Evolutionary conservation across 2,329 filamentous ascomycete genomes (phyloP), one percentile per base, ranked within the genome.

Genomic region (Fusarium abutilonis): DNA sequence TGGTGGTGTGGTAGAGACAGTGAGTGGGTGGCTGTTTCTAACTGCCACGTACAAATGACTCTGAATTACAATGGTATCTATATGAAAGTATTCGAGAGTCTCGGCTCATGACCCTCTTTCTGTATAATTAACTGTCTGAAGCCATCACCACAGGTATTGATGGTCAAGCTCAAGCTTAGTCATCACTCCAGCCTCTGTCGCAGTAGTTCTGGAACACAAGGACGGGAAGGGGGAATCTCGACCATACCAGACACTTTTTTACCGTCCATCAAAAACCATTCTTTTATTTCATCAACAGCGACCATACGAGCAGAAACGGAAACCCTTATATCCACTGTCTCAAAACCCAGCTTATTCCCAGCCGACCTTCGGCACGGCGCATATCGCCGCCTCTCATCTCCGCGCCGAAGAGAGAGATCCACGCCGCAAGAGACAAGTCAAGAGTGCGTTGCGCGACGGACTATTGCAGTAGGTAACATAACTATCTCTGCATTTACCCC

Each of bases 291-390:
- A 39, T 43, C 29, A 21, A 38, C 42, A 56, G 47, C 53, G 34
- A 9, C 21, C 38, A 43, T 17, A 32, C 17, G 11, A 17, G 17
- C 19, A 34, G 6, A 19, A 44, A 9, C n/a, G 23, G 7, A 56
- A 36, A 43, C 32, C 29, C n/a, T 21, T 2, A 31, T 29, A 31
- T 17, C 23, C 43, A 10, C 43, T 7, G 34, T 13, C 26, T 38
- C 44, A 47, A 10, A 29, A 29, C 21, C 43, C 56, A 45, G 44
- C 45, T 53, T 52, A 52, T 64, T 51, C 19, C 58, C 43, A 50
- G 17, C 35, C 6, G 26, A 59, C 49, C 59, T 64, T 65, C 61
- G 61, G 61, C 61, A 62, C 56, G 60, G 53, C 61, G 55, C 60
- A 61, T 60, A 64, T 60, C 51, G 55, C 42, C 23, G 7, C 23